Evolutionary conservation across 345 rosid species (phyloP).

Genomic region (Moricandia moricandioides): DNA sequence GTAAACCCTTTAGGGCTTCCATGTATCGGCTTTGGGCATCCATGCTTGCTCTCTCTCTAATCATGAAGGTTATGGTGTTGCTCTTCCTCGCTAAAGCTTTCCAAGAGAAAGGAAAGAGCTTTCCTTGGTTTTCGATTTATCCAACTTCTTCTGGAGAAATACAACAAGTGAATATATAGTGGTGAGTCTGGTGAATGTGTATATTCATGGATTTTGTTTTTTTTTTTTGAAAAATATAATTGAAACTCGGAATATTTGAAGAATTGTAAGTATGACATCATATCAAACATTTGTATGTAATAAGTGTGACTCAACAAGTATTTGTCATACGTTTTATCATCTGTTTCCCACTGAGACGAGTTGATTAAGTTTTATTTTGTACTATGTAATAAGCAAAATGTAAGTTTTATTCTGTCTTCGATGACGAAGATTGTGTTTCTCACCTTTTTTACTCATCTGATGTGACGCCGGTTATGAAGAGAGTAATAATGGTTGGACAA

Average conservation of each 20-base stretch:
- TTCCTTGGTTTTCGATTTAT: slow-evolving; percentile 42
- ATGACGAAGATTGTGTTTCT: too few relatives aligned
- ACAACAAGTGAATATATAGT: slow-evolving; percentile 15
- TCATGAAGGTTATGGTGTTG: slow-evolving; percentile 46
- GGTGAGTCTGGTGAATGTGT: not conserved
- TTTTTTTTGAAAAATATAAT: not conserved
- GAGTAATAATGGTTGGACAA: too few relatives aligned
- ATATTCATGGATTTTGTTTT: not conserved
- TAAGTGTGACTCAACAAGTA: not conserved
- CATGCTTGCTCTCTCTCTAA: slow-evolving; percentile 48
- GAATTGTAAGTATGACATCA: not conserved
- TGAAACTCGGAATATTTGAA: not conserved
- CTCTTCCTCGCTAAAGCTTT: slow-evolving; percentile 44
- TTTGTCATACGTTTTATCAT: not conserved
- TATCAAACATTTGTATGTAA: not conserved
- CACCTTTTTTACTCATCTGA: too few relatives aligned
- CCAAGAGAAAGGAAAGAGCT: slow-evolving; percentile 46
- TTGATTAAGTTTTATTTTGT: not conserved
- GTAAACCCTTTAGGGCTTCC: slow-evolving; percentile 46
- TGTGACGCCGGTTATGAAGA: too few relatives aligned
- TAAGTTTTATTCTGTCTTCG: too few relatives aligned
- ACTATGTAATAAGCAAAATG: too few relatives aligned
- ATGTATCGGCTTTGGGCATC: slow-evolving; percentile 49
- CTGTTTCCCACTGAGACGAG: not conserved
- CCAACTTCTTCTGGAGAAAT: slow-evolving; percentile 17